A percentile compares a stretch with the other conserved stretches of the same genome.
phyloP scores from a whole-genome alignment of 2,329 filamentous ascomycete genomes.

The Tolypocladium paradoxum region DNA sequence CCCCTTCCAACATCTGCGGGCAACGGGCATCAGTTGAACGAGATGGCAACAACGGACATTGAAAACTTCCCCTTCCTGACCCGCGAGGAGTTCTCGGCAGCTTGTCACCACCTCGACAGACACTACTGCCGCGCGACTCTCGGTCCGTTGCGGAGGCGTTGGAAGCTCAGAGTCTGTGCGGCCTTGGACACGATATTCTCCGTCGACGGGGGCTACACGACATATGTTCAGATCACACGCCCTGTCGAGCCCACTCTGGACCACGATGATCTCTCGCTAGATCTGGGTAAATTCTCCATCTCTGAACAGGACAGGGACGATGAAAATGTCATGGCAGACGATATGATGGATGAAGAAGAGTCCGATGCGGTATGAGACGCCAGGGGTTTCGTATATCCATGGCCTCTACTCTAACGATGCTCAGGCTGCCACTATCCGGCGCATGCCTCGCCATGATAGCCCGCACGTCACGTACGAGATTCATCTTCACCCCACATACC shows the following conservation, averaged over 20 bases:
- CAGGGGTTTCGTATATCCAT: slow-evolving; percentile 3
- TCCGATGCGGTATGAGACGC: slow-evolving; percentile 35
- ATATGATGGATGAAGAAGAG: slow-evolving; percentile 40
- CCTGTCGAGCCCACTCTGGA: slow-evolving; percentile 35
- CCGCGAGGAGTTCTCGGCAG: slow-evolving; percentile 51
- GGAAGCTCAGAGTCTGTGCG: slow-evolving; percentile 43
- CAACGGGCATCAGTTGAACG: neutral
- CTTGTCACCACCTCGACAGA: slow-evolving; percentile 51
- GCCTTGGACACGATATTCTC: slow-evolving; percentile 36
- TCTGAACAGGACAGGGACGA: slow-evolving; percentile 11
- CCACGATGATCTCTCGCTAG: slow-evolving; percentile 33
- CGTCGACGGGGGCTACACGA: slow-evolving; percentile 32
- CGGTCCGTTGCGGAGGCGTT: slow-evolving; percentile 40
- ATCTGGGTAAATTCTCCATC: slow-evolving; percentile 36
- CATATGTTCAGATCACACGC: slow-evolving; percentile 46
- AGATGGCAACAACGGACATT: slow-evolving; percentile 23
- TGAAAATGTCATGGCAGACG: slow-evolving; percentile 22
- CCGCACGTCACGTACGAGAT: slow-evolving; percentile 60
- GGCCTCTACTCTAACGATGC: slow-evolving; percentile 9
- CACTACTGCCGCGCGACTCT: slow-evolving; percentile 47
- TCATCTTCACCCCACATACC: slow-evolving; percentile 64
- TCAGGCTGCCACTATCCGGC: slow-evolving; percentile 30
- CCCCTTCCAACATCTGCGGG: neutral
- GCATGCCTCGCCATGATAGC: slow-evolving; percentile 19
- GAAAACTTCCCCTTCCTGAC: slow-evolving; percentile 50